phyloP scores from a whole-genome alignment of 2,329 filamentous ascomycete species.

The Niveomyces coronatus region DNA sequence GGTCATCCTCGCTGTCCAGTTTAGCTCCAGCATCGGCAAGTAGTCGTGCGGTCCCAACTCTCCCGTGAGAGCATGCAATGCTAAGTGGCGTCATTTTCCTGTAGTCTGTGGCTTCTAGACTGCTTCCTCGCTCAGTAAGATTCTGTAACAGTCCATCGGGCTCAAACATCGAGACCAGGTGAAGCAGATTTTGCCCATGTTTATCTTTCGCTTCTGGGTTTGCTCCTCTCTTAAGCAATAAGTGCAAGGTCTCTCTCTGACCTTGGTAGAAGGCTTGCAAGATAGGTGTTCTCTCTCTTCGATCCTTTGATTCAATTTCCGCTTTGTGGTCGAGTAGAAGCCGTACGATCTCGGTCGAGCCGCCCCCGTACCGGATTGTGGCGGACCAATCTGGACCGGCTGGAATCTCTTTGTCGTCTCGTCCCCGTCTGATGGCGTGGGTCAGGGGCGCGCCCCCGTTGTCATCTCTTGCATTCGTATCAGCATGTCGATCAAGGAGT shows the following conservation, averaged over 20 bases:
- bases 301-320: not conserved
- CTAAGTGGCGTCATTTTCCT: not conserved
- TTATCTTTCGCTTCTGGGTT: not conserved
- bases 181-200: not conserved
- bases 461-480: not conserved
- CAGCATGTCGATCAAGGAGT: not conserved
- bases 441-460: not conserved
- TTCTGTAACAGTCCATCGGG: not conserved
- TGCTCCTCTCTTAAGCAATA: not conserved
- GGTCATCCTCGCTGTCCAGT: not conserved
- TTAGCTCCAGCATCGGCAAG: not conserved
- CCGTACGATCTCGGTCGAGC: not conserved
- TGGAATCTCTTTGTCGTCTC: not conserved
- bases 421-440: not conserved
- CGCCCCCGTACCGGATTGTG: not conserved
- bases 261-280: not conserved
- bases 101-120: not conserved
- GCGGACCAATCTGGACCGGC: not conserved
- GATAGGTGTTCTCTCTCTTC: not conserved
- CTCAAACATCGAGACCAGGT: not conserved
- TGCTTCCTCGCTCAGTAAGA: not conserved
- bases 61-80: not conserved
- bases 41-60: not conserved
- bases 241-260: not conserved
- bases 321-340: not conserved